Evolutionary conservation across 1,284 basidiomycete species (phyloP).

Genomic region (Volvariella volvacea): DNA sequence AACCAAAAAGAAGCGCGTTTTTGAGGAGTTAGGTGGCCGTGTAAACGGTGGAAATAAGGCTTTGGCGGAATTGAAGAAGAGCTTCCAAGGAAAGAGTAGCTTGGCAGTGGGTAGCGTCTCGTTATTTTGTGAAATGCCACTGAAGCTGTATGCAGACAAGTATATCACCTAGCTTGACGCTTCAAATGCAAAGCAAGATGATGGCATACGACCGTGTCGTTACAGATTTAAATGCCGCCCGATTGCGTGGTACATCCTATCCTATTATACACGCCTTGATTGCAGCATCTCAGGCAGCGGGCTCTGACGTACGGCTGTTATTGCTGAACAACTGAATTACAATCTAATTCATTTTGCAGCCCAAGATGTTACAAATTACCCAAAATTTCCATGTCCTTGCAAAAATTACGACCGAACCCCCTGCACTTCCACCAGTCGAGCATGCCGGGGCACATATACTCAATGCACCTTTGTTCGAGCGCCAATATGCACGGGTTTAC

Average conservation of each 20-base stretch:
- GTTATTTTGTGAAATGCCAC: conserved; percentile 1
- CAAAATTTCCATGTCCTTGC: conserved; percentile 68
- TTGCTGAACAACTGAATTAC: background rate
- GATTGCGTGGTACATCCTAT: conserved; percentile 66
- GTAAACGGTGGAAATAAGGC: conserved; percentile 47
- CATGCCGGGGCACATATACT: conserved; percentile 75
- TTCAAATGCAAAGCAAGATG: conserved; percentile 90
- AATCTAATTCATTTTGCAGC: conserved; percentile 22
- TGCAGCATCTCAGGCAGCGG: conserved; percentile 51
- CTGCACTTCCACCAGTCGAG: conserved; percentile 61
- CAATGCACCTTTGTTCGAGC: conserved; percentile 66
- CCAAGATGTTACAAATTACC: conserved; percentile 48
- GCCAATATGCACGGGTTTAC: conserved; percentile 69
- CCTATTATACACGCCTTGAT: conserved; percentile 68
- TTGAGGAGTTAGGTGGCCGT: conserved; percentile 81
- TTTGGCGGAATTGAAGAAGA: conserved; percentile 53
- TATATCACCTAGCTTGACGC: conserved; percentile 47
- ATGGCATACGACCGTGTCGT: conserved; percentile 88
- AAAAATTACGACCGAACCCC: conserved; percentile 66
- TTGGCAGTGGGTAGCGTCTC: conserved; percentile 37
- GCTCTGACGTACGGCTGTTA: conserved; percentile 43
- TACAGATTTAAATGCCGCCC: conserved; percentile 64
- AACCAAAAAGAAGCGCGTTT: conserved; percentile 80
- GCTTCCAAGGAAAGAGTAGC: conserved; percentile 46
- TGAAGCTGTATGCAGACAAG: conserved; percentile 29